These are phyloP conservation scores for Didymella arachidicola DNA, from an alignment of 2,329 filamentous ascomycete species.

Conservation along the genomic window DNA sequence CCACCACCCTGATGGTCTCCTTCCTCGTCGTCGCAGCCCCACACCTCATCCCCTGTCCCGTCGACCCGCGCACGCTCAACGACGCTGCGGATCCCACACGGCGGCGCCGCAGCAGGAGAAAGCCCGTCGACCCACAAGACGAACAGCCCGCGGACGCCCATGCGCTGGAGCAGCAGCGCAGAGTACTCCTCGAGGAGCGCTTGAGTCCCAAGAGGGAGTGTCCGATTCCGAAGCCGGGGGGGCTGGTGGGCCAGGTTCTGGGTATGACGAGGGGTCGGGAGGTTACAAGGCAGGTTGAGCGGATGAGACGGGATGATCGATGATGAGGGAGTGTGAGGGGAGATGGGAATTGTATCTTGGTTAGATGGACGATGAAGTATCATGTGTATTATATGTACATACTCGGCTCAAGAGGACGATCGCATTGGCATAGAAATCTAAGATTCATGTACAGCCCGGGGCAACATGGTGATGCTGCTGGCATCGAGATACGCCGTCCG, in stretches of 20 bases:
- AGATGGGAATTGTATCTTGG: too few relatives aligned
- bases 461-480: too few relatives aligned
- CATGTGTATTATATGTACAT: background rate
- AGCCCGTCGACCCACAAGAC: constrained; percentile 33
- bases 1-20: constrained; percentile 85
- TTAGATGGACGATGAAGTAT: background rate
- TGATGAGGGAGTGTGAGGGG: background rate
- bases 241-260: constrained; percentile 76
- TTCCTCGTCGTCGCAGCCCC: constrained; percentile 93
- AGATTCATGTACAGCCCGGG: background rate
- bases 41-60: constrained; percentile 89
- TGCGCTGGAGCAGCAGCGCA: constrained; percentile 33
- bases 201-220: constrained; percentile 70
- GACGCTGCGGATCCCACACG: constrained; percentile 63
- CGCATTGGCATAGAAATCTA: background rate
- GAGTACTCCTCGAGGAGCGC: constrained; percentile 30
- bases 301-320: background rate
- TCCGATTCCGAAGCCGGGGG: constrained; percentile 88
- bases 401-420: background rate
- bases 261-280: constrained; percentile 64
- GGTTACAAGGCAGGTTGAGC: background rate
- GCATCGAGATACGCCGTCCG: too few relatives aligned
- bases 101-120: constrained; percentile 54
- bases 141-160: constrained; percentile 28
- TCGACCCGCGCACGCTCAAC: constrained; percentile 75